phyloP scores from a whole-genome alignment of 352 stramenopile genomes.

The Phytophthora brassicae region DNA sequence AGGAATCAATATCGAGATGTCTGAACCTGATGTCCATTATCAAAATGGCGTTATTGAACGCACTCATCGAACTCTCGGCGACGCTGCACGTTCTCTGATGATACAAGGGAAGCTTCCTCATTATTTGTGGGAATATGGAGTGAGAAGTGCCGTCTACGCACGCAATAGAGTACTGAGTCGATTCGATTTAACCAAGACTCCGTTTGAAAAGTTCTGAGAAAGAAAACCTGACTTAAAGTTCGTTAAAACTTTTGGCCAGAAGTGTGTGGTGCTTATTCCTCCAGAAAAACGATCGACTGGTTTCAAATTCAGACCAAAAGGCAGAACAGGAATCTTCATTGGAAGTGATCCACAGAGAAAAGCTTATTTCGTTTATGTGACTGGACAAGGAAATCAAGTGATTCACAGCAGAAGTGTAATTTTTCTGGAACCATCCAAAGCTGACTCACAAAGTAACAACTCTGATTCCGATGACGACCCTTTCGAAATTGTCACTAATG shows the following conservation, averaged over 20 bases:
- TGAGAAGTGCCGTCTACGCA: background rate
- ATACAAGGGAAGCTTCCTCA: background rate
- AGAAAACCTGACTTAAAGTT: conserved; percentile 5
- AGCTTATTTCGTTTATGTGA: conserved; percentile 15
- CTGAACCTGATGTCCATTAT: background rate
- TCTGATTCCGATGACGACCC: background rate
- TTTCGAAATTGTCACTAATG: background rate
- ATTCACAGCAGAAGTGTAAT: conserved; percentile 14
- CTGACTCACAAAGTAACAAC: background rate
- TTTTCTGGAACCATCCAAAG: conserved; percentile 4
- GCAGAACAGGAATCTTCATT: background rate
- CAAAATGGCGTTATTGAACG: conserved; percentile 9
- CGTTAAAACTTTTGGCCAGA: conserved; percentile 2
- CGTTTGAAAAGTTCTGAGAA: conserved; percentile 7
- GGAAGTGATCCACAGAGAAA: conserved; percentile 15
- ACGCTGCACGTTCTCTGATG: background rate
- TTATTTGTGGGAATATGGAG: conserved; percentile 9
- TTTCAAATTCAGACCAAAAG: conserved; percentile 9
- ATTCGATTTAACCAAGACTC: background rate
- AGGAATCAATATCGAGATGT: background rate
- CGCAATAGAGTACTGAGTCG: background rate
- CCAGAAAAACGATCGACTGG: background rate
- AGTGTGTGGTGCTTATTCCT: conserved; percentile 5
- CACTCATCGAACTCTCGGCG: background rate
- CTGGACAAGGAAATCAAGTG: background rate